A percentile compares a stretch with the other conserved stretches of the same genome.
Conservation (phyloP, 768 basidiomycete species). For the Strobilomyces confusus region DNA sequence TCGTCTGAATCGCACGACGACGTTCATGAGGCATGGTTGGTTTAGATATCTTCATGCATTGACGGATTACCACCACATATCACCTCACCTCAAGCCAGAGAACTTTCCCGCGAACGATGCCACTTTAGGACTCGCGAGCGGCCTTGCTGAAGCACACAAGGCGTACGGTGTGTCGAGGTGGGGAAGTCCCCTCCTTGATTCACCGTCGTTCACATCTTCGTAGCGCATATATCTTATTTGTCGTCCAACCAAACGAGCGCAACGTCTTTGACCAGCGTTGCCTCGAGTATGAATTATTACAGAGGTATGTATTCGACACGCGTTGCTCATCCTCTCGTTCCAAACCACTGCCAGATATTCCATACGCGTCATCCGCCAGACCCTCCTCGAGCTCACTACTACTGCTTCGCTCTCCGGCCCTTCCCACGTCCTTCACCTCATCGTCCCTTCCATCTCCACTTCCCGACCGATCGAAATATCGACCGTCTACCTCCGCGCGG, state of each 20-base stretch:
- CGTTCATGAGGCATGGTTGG: background rate
- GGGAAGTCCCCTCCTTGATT: conserved; percentile 5
- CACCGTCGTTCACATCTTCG: background rate
- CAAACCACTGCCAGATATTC: conserved; percentile 47
- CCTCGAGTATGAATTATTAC: conserved; percentile 82
- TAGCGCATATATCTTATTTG: conserved; percentile 70
- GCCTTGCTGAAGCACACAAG: conserved; percentile 75
- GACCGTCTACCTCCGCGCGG: conserved; percentile 87
- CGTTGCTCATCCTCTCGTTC: background rate
- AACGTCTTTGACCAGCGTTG: conserved; percentile 93
- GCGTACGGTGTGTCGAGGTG: conserved; percentile 62
- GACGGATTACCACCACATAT: conserved; percentile 64
- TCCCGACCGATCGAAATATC: conserved; percentile 60
- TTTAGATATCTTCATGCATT: conserved; percentile 61
- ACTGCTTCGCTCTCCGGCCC: conserved; percentile 52
- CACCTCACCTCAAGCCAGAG: conserved; percentile 45
- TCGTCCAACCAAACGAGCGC: conserved; percentile 84
- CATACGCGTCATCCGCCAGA: conserved; percentile 72
- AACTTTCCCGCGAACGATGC: conserved; percentile 77
- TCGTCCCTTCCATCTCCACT: conserved; percentile 6
- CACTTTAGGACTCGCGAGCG: conserved; percentile 62
- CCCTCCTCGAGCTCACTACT: conserved; percentile 61
- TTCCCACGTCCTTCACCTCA: conserved; percentile 40
- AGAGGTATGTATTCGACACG: conserved; percentile 46
- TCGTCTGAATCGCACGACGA: background rate